Base-by-base conservation (phyloP, 306 rosid species). In the Vigna unguiculata region DNA sequence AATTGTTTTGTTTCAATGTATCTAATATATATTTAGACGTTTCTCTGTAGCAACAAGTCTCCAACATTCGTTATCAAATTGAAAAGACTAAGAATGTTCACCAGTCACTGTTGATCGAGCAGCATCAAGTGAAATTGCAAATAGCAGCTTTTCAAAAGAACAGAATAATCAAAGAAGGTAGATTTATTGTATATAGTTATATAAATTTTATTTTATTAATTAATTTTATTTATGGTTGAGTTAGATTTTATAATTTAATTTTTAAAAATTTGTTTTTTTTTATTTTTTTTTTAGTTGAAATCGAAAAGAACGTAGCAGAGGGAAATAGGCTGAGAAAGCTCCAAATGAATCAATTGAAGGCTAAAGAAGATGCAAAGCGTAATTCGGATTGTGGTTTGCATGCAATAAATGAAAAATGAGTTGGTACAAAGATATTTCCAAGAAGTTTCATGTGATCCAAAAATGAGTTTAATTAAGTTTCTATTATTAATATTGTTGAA, bases 151-250 rank as follows among this genome's bases (percentile, higher is more conserved):
- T 6, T 71, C 54, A 72, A 7, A 63, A 13, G 7, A 59, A 73
- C 7, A 59, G 45, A 38, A 15, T 76, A 20, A 10, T 54, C 4
- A 76, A 25, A 82, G 86, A 87, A 20, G 95, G 95, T 90, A n/a
- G n/a, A n/a, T n/a, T n/a, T n/a, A n/a, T n/a, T n/a, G n/a, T n/a
- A n/a, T n/a, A n/a, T n/a, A n/a, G n/a, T n/a, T n/a, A n/a, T n/a
- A n/a, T n/a, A n/a, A n/a, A n/a, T n/a, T n/a, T n/a, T n/a, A n/a
- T n/a, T n/a, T n/a, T n/a, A n/a, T n/a, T n/a, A n/a, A n/a, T n/a
- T n/a, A n/a, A n/a, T n/a, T n/a, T n/a, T n/a, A n/a, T n/a, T n/a
- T n/a, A n/a, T n/a, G n/a, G n/a, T n/a, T 28, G 30, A 4, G 3
- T 28, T 4, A 28, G 4, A 4, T 5, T 3, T 28, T 28, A 28